These are phyloP conservation scores for Eucalyptus cloeziana DNA, from an alignment of 345 rosid species.

Conservation along the genomic window DNA sequence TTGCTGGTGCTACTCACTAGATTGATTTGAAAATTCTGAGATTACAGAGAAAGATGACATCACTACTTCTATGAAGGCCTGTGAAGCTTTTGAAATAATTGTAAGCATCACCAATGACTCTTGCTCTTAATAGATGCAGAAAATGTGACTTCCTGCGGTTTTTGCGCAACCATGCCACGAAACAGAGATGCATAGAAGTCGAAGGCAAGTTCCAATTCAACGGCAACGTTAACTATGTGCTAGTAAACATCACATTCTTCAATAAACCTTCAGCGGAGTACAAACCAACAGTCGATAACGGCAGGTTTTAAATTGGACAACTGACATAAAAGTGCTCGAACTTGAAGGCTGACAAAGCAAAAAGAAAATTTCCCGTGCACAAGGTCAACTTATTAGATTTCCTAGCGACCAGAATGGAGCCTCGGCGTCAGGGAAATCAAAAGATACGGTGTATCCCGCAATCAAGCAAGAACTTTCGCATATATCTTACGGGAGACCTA, in stretches of 20 bases:
- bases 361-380: background rate
- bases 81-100: background rate
- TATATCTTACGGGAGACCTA: accelerated
- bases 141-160: background rate
- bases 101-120: background rate
- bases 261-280: background rate
- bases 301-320: background rate
- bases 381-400: background rate
- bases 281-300: background rate
- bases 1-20: background rate
- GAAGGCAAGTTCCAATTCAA: background rate
- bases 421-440: too few species aligned
- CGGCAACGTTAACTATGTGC: background rate
- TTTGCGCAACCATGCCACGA: background rate
- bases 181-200: background rate
- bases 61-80: background rate
- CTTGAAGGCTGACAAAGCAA: too few species aligned
- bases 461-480: too few species aligned
- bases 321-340: background rate
- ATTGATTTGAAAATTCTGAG: background rate
- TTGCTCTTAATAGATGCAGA: background rate
- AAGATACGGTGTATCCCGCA: background rate
- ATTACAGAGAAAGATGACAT: background rate
- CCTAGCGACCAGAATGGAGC: background rate
- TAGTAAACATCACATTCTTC: background rate